These are phyloP conservation scores for Deuterostichococcus epilithicus DNA, from an alignment of 139 green algal genomes.

Conservation along the genomic window DNA sequence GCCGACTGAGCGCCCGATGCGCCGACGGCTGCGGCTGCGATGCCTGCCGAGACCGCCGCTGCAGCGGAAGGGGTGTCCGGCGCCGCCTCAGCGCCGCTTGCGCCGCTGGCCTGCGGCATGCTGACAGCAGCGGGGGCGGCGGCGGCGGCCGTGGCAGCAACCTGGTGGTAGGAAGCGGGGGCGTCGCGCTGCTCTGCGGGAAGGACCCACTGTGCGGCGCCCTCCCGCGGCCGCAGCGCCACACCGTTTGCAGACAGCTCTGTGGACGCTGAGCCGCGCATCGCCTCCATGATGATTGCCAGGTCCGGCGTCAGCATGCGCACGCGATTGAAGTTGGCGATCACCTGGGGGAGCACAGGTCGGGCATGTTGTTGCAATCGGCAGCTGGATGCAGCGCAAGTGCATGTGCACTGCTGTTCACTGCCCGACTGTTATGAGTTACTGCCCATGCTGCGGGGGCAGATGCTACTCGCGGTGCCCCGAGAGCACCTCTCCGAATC, in stretches of 20 bases:
- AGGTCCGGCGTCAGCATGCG: conserved; percentile 85
- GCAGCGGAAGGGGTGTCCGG: too few species aligned
- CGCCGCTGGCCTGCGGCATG: too few species aligned
- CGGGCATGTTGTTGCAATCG: conserved; percentile 2
- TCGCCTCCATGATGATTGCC: conserved; percentile 63
- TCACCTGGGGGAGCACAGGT: conserved; percentile 27
- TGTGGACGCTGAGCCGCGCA: conserved; percentile 38
- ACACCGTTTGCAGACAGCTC: conserved; percentile 57
- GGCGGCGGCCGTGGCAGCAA: neutral
- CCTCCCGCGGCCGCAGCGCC: conserved; percentile 47
- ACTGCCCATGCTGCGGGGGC: too few species aligned
- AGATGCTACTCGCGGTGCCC: too few species aligned
- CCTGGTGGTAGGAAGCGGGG: conserved; percentile 17
- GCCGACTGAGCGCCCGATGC: too few species aligned
- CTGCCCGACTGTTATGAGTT: too few species aligned
- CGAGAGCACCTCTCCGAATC: too few species aligned
- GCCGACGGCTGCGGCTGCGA: too few species aligned
- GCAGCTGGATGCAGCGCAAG: too few species aligned
- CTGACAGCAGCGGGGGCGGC: neutral
- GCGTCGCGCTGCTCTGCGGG: conserved; percentile 53
- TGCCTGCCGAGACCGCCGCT: too few species aligned
- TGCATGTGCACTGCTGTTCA: too few species aligned
- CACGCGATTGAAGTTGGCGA: conserved; percentile 91
- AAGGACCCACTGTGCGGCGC: conserved; percentile 72
- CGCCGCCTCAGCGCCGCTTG: neutral